A percentile compares a stretch with the other conserved stretches of the same genome.
phyloP scores from a whole-genome alignment of 73 alveolate genomes.

The Urostyla sp. region DNA sequence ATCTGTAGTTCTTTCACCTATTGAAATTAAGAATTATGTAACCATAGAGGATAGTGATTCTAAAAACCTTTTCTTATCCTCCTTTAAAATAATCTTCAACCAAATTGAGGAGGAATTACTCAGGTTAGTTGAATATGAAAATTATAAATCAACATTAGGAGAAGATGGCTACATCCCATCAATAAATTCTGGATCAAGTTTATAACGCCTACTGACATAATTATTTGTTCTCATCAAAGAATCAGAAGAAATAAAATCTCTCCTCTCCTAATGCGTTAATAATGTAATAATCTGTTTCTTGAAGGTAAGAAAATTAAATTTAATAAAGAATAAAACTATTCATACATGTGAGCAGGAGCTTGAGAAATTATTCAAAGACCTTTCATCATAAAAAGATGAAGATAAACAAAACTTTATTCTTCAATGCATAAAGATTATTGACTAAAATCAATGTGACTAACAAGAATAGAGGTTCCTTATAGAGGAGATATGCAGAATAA shows the following conservation, averaged over 20 bases:
- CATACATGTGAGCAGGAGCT: conserved; percentile 47
- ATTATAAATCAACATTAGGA: conserved; percentile 2
- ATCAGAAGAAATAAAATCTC: not conserved
- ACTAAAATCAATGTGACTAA: conserved; percentile 20
- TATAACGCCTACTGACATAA: conserved; percentile 15
- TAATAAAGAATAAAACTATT: conserved; percentile 54
- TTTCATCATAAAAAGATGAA: conserved; percentile 59
- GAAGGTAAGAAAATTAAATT: conserved; percentile 55
- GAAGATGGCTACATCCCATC: conserved; percentile 54
- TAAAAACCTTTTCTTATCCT: not conserved
- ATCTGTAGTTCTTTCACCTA: not conserved
- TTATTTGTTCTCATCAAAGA: conserved; percentile 13
- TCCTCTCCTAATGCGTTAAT: conserved; percentile 3
- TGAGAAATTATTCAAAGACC: conserved; percentile 56
- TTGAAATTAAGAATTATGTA: not conserved
- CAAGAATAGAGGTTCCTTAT: conserved; percentile 47
- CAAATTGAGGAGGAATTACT: not conserved
- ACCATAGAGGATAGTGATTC: not conserved
- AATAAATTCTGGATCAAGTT: conserved; percentile 3
- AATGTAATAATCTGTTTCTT: conserved; percentile 51
- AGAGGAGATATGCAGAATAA: conserved; percentile 52
- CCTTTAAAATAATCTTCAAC: conserved; percentile 14
- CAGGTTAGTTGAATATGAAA: not conserved
- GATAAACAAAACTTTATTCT: conserved; percentile 48
- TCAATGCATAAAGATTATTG: conserved; percentile 58